Percentiles rank a stretch among this genome's conserved stretches.
Evolutionary conservation across 768 basidiomycete species (phyloP).

Genomic region (Collybia nuda): DNA sequence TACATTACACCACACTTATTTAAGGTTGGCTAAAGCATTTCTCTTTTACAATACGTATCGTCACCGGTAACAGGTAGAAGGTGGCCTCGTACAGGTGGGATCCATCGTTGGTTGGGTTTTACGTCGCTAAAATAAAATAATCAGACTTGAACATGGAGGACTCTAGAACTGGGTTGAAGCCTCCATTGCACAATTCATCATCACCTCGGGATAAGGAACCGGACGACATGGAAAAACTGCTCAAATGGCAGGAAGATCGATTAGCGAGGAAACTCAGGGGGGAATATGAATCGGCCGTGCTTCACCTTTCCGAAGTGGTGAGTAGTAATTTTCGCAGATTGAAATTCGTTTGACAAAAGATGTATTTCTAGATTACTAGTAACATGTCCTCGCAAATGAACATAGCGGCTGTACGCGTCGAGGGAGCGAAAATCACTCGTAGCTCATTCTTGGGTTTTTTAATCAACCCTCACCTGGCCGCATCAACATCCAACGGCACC

Average conservation of each 20-base stretch:
- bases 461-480: constrained; percentile 58
- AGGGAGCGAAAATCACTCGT: constrained; percentile 75
- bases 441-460: constrained; percentile 79
- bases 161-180: constrained; percentile 20
- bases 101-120: too few species aligned
- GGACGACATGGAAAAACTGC: constrained; percentile 53
- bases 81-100: too few species aligned
- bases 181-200: constrained; percentile 55
- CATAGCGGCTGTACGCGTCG: constrained; percentile 77
- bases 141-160: too few species aligned
- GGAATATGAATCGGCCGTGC: constrained; percentile 73
- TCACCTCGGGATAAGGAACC: constrained; percentile 60
- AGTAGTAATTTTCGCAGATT: constrained; percentile 4
- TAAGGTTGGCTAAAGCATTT: too few species aligned
- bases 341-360: background rate
- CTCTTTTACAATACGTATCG: too few species aligned
- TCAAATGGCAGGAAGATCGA: constrained; percentile 77
- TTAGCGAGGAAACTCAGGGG: constrained; percentile 64
- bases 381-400: constrained; percentile 67
- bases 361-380: constrained; percentile 51
- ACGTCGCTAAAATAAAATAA: too few species aligned
- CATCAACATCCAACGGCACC: constrained; percentile 13
- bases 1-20: too few species aligned
- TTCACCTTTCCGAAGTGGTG: constrained; percentile 54
- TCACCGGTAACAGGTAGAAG: too few species aligned